Evolutionary conservation across 2,329 filamentous ascomycete genomes (phyloP), one percentile per base, ranked within the genome.

Genomic region (Parascedosporium putredinis): DNA sequence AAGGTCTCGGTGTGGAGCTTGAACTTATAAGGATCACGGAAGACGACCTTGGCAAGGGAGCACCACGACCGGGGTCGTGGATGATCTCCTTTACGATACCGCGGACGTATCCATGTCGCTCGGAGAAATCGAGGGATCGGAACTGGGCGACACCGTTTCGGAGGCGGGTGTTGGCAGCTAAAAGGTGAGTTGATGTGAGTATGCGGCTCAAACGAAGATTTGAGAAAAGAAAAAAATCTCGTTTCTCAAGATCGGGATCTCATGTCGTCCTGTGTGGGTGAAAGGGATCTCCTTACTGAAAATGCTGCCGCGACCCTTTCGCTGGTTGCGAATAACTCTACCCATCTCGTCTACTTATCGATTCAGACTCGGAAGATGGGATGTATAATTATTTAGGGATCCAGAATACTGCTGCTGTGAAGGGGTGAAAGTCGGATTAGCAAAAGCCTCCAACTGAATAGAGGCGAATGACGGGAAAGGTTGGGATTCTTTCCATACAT

Each of bases 1-100:
- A 98, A 96, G 63, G 93, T 98, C 85, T 98, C 90, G 73, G 86
- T 91, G 72, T 89, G 78, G 71, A 90, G 84, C 84, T 95, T 95
- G 86, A 88, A 97, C 74, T 84, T 83, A 86, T 98, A 98, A 65
- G 93, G 89, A 75, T 95, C 87, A 66, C 93, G 90, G 88, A 98
- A 98, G 64, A 82, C 76, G 67, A 98, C 90, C 75, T 88, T 88
- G 71, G 93, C 93, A 68, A 98, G 88, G 93, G 93, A 74, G 94
- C 89, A 78, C 93, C 93, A 77, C 93, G 90, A 72, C 93, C 93
- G 65, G 90, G 83, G 76, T 98, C 93, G 84, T 98, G 93, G 75
- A 98, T 86, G 75, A 97, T 96, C 68, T 97, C 88, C 83, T 93
- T 95, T 70, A 98, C 90, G 59, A 97, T 82, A 75, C 93, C 93